phyloP scores from a whole-genome alignment of 306 rosid species.

The Boehmeria nivea region DNA sequence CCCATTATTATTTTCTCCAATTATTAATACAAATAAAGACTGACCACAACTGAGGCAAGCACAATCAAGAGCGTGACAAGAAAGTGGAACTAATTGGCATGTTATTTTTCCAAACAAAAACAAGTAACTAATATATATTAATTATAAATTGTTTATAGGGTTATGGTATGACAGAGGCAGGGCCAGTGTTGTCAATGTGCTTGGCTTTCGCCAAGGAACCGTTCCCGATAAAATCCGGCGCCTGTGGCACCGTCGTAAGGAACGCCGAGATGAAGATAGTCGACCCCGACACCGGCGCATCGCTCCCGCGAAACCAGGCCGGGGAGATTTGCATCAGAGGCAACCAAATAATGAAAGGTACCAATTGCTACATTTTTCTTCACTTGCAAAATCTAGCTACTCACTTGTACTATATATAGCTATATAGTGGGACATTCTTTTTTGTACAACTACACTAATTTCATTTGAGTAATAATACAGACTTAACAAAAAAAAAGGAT shows the following conservation, averaged over 20 bases:
- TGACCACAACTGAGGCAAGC: no score
- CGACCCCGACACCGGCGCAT: constrained; percentile 45
- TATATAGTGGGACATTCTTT: neutral
- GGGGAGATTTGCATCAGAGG: constrained; percentile 86
- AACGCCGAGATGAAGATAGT: constrained; percentile 73
- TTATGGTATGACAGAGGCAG: constrained; percentile 89
- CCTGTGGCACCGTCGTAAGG: constrained; percentile 72
- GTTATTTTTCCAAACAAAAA: no score
- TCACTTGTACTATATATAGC: neutral
- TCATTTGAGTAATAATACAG: neutral
- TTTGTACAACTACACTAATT: neutral
- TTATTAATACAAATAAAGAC: no score
- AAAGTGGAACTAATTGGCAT: no score
- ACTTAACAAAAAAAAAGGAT: neutral
- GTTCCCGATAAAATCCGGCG: constrained; percentile 49
- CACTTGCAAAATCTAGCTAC: neutral
- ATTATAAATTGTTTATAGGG: constrained; percentile 53
- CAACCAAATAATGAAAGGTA: constrained; percentile 75
- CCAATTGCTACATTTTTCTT: neutral
- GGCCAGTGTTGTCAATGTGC: constrained; percentile 56
- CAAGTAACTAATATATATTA: neutral
- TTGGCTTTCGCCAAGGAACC: constrained; percentile 70
- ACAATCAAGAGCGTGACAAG: no score
- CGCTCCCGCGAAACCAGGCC: constrained; percentile 55
- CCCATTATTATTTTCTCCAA: no score